Base-by-base conservation (phyloP, 2,329 filamentous ascomycete genomes). In the Chaetomium strumarium region DNA sequence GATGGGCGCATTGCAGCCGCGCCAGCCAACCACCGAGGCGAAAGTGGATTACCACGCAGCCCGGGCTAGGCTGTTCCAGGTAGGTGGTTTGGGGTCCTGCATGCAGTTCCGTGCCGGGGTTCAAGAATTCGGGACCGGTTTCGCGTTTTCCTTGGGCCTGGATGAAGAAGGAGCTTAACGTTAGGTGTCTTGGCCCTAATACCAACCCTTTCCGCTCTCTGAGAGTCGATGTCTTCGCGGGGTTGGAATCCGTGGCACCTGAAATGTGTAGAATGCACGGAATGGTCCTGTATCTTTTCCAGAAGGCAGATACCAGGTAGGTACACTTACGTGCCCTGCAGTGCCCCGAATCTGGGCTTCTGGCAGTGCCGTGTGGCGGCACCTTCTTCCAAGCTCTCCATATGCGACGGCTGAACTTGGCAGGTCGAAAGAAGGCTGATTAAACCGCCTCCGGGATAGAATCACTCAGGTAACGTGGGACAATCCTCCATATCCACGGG, bases 61-160 rank as follows among this genome's bases (percentile, higher is more conserved):
- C 53, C 29, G 47, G 58, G 59, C 63, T 65, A 65, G 62, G 57
- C 62, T 62, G 56, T 61, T 64, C 61, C 63, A 41, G 64, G 64
- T 59, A 67, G 64, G 64, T 67, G 63, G 62, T 62, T 62, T 52
- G 55, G 49, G 49, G 19, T 38, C 44, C 30, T 5, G 38, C 47
- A 52, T 49, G 52, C 48, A 42, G 40, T 48, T 20, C 47, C 24
- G 30, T 49, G 55, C 51, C 41, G 50, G 55, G 52, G 51, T 46
- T 45, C 49, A 19, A 16, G 39, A 43, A 10, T 13, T 37, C n/a
- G 17, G 17, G 17, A 30, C 38, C 42, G 7, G 24, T 7, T 24
- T 24, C 24, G 24, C 24, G 7, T 24, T 24, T 24, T 7, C 7
- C 24, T 24, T 24, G 24, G 29, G 16, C n/a, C 19, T 37, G 16